phyloP scores from a whole-genome alignment of 2,329 filamentous ascomycete genomes.

The Calonectria ilicicola region DNA sequence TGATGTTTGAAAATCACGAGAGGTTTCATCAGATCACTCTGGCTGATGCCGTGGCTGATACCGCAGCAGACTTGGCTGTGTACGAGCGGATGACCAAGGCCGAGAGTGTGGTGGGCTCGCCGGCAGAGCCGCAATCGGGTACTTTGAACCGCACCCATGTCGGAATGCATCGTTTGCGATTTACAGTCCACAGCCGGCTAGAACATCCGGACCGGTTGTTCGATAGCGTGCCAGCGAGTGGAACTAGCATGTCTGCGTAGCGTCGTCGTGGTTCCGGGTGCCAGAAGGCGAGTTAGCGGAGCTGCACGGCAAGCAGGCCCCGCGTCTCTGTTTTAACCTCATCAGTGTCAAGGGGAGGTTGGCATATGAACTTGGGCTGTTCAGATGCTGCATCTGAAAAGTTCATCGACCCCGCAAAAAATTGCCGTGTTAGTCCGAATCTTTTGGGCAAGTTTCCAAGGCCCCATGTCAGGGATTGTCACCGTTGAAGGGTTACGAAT shows the following conservation, averaged over 20 bases:
- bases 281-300: not conserved
- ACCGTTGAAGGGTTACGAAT: too few species aligned
- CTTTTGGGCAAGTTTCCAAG: too few species aligned
- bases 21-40: slow-evolving; percentile 1
- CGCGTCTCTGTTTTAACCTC: too few species aligned
- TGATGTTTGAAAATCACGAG: slow-evolving; percentile 11
- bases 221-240: not conserved
- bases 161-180: slow-evolving; percentile 19
- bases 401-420: too few species aligned
- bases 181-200: slow-evolving; percentile 7
- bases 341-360: too few species aligned
- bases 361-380: too few species aligned
- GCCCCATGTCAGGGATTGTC: too few species aligned
- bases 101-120: not conserved
- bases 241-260: not conserved
- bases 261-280: not conserved
- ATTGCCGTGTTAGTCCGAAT: too few species aligned
- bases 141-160: not conserved
- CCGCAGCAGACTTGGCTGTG: not conserved
- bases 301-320: too few species aligned
- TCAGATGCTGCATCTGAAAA: too few species aligned
- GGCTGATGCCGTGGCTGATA: not conserved
- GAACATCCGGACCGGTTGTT: slow-evolving; percentile 14
- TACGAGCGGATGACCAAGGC: not conserved
- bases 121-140: slow-evolving; percentile 17